These are phyloP conservation scores for Hymenotorrendiella dingleyae DNA, from an alignment of 2,329 filamentous ascomycete genomes.

Conservation along the genomic window DNA sequence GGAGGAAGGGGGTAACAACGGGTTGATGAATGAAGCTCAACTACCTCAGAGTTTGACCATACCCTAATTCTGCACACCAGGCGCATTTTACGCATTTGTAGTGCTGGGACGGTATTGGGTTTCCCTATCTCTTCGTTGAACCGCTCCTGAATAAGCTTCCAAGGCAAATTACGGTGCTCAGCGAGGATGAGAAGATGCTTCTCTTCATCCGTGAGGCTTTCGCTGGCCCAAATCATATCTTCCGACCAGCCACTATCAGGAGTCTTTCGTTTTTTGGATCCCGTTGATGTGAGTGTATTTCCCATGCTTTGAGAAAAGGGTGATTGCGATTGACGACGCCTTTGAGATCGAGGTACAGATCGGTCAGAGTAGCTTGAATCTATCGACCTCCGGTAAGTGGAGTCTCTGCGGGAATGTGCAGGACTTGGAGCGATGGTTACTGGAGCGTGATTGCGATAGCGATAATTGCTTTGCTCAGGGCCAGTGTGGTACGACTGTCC, in stretches of 20 bases:
- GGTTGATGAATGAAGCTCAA: slow-evolving; percentile 5
- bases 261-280: slow-evolving; percentile 23
- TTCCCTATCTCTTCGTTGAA: slow-evolving; percentile 29
- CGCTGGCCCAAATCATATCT: slow-evolving; percentile 4
- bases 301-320: slow-evolving; percentile 10
- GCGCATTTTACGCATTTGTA: slow-evolving; percentile 35
- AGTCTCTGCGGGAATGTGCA: slow-evolving; percentile 11
- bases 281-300: slow-evolving; percentile 7
- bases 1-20: slow-evolving; percentile 10
- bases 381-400: slow-evolving; percentile 17
- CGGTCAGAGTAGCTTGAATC: slow-evolving; percentile 17
- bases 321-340: slow-evolving; percentile 14
- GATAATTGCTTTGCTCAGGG: slow-evolving; percentile 9
- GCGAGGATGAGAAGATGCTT: slow-evolving; percentile 30
- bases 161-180: slow-evolving; percentile 28
- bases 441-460: slow-evolving; percentile 12
- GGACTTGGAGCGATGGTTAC: slow-evolving; percentile 25
- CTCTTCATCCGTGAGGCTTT: slow-evolving; percentile 28
- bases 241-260: slow-evolving; percentile 10
- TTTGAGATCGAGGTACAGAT: slow-evolving; percentile 18
- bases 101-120: slow-evolving; percentile 29
- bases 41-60: slow-evolving; percentile 19
- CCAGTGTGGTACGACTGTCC: slow-evolving; percentile 13
- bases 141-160: slow-evolving; percentile 30
- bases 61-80: slow-evolving; percentile 30